Evolutionary conservation across 495 filamentous ascomycete species (phyloP).

Genomic region (Cercophora samala): DNA sequence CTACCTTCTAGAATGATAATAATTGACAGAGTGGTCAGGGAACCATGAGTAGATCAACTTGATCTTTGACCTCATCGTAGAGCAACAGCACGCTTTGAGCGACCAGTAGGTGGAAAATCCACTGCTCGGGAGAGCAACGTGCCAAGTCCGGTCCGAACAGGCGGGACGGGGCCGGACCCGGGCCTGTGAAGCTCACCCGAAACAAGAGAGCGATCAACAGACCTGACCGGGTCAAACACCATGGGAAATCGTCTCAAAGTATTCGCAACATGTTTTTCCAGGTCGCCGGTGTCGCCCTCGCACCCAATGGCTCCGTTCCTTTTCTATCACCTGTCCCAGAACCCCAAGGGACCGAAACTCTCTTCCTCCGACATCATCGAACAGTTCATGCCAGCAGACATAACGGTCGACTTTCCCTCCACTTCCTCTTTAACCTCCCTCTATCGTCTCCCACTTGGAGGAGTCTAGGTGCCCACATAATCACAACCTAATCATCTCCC

Average conservation of each 20-base stretch:
- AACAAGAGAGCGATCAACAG: constrained; percentile 2
- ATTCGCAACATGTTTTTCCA: background rate
- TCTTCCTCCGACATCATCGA: background rate
- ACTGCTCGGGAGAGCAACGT: background rate
- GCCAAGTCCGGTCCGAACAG: constrained; percentile 12
- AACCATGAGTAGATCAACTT: background rate
- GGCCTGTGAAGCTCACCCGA: constrained; percentile 5
- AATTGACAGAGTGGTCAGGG: background rate
- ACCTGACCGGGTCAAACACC: background rate
- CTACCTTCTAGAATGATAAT: background rate
- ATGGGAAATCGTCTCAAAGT: background rate
- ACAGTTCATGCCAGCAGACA: background rate
- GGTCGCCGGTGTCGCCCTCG: constrained; percentile 1
- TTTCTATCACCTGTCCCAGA: background rate
- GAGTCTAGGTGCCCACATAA: too few species aligned
- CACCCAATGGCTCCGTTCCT: background rate
- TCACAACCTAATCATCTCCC: background rate
- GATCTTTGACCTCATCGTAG: background rate
- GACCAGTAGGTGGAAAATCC: background rate
- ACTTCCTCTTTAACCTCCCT: background rate
- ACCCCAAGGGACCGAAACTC: background rate
- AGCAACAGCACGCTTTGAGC: background rate
- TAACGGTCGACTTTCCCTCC: background rate
- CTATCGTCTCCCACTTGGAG: background rate
- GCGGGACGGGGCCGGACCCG: constrained; percentile 9